Conservation (phyloP, 2,329 filamentous ascomycete genomes). For the Cephalotrichum gorgonifer region DNA sequence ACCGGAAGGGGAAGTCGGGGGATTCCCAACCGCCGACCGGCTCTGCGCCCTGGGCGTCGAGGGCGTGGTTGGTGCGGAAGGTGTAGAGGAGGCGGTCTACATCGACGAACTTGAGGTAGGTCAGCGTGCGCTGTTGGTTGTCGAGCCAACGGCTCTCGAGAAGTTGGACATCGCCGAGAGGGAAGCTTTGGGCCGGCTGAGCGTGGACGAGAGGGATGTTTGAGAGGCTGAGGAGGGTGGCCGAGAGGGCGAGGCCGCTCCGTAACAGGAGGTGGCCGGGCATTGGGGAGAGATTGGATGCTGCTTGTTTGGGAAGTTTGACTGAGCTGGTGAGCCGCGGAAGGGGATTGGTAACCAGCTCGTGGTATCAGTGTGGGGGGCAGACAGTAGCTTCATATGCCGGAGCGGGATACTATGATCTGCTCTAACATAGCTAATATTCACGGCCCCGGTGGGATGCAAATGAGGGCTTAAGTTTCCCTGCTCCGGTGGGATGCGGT, state of each 20-base stretch:
- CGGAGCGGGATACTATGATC: too few species aligned
- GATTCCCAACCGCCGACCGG: conserved; percentile 42
- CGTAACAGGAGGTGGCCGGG: neutral
- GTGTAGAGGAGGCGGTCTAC: conserved; percentile 35
- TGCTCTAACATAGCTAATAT: too few species aligned
- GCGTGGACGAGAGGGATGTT: neutral
- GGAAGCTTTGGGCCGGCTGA: neutral
- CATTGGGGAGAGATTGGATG: too few species aligned
- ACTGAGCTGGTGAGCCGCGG: too few species aligned
- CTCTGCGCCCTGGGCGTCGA: conserved; percentile 33
- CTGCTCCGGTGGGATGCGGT: too few species aligned
- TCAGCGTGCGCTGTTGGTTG: conserved; percentile 35
- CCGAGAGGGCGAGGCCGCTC: neutral
- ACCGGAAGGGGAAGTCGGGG: conserved; percentile 41
- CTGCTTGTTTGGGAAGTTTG: too few species aligned
- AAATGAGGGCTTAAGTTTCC: too few species aligned
- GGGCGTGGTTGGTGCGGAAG: conserved; percentile 33
- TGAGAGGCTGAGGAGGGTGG: neutral
- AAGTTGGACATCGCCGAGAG: neutral
- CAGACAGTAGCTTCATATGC: too few species aligned
- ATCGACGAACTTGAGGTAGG: conserved; percentile 34
- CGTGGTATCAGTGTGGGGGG: too few species aligned
- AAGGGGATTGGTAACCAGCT: too few species aligned
- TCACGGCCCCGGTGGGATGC: too few species aligned
- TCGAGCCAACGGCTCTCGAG: conserved; percentile 1